Evolutionary conservation across 2,329 filamentous ascomycete genomes (phyloP), one percentile per base, ranked within the genome.

Genomic region (Diaporthe citriasiana): DNA sequence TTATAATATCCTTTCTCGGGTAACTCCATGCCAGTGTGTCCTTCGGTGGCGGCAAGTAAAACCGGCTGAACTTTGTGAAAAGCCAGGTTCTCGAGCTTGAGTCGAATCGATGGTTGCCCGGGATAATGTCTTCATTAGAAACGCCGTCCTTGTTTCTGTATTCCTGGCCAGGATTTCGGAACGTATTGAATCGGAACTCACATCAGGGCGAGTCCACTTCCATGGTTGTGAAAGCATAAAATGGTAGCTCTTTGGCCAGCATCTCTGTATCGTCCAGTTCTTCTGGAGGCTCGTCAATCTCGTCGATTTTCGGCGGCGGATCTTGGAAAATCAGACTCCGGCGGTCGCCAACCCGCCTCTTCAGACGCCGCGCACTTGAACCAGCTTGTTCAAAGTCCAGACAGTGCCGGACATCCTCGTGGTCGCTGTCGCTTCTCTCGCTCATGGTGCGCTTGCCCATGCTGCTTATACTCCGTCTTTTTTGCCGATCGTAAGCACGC

Each of bases 221-320:
- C 85, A 89, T 88, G 74, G 85, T 86, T 78, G 87, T 86, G 71
- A 88, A 86, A 85, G 83, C 83, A 76, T 84, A 88, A 77, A 87
- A 88, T 1, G 88, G 87, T 15, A 89, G 80, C 78, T 89, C 86
- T 68, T 83, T 83, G 6, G 86, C 86, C 25, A 88, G 81, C n/a
- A 81, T 79, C 69, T 85, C 82, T 30, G 84, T 82, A 13, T 84
- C 80, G 19, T 82, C 78, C 57, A 80, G 80, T 66, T 86, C 85
- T 53, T 87, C 85, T 33, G 87, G 85, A 15, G 87, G 87, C 79
- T 89, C 88, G 22, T 89, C 88, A 1, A 88, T 82, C 80, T 89
- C 88, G 50, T 89, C 87, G 73, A 89, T 89, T 50, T 85, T 83
- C 15, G 86, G 86, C 65, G 84, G 86, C 42, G 87, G 87, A 73